Base-by-base conservation (phyloP, 192 early-diverging fungal species). In the Geranomyces variabilis region DNA sequence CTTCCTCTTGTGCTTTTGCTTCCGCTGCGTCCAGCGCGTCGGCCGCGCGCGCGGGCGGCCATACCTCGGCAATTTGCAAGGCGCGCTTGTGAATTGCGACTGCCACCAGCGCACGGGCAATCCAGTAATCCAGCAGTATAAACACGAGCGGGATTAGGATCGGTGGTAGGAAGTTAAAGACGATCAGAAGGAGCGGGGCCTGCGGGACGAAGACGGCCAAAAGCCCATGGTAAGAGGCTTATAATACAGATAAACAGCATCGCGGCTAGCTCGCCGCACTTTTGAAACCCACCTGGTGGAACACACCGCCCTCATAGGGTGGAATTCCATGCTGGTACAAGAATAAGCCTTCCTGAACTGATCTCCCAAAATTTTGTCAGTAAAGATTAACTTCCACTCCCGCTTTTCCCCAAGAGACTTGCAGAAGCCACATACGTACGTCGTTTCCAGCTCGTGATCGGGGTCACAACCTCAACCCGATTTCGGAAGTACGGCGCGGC, bases 271-370 rank as follows among this genome's bases (percentile, higher is more conserved):
- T 19, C 30, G 21, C 61, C 53, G 61, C 43, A 34, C 49, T 36
- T 49, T 26, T 48, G 30, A 36, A 28, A 60, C 57, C 26, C 19
- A 80, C 94, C 81, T 96, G 95, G 77, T 96, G 93, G 73, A 91
- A 93, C 19, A 92, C 82, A 46, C 91, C 92, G 28, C 94, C 94
- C 66, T 95, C 91, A 76, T 93, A 97, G 6, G 94, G 92, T 24
- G 90, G 84, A 0, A 96, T 84, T 43, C 85, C 87, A 66, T 90
- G 82, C 19, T 81, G 67, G 68, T 85, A 92, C 33, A 97, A 81
- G 79, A 86, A 90, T 30, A 96, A 75, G 31, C 95, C 97, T 79
- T 97, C 97, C 8, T 86, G 81, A 28, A 97, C 93, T 93, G 77
- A 62, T 15, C 0, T 31, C 58, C 3, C n/a, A n/a, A n/a, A n/a